Evolutionary conservation across 139 green algal species (phyloP), one percentile per base, ranked within the genome.

Genomic region (Tetraselmis chui): DNA sequence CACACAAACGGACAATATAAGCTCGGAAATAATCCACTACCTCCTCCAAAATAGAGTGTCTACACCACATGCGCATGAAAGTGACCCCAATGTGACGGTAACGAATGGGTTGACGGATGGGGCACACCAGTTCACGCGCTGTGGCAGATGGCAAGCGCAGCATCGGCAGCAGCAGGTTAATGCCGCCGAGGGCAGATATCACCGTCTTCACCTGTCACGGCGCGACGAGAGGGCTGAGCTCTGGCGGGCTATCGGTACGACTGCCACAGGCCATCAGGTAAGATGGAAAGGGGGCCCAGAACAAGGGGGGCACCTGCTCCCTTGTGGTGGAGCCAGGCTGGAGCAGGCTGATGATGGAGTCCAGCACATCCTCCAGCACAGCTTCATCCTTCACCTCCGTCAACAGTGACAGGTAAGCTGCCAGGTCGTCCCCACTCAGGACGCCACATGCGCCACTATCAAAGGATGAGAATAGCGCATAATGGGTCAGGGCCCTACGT

Each of bases 151-250:
- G 45, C 5, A 67, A 18, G 1, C 80, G 24, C 32, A 79, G 28
- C 29, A 84, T 81, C n/a, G 77, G 77, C 82, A 91, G 83, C 78
- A 87, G 32, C 29, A 75, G 75, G 1, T 29, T 31, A 2, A 86
- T 58, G 1, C 79, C 74, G 2, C 79, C 77, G 25, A 85, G 45
- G 11, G 45, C 45, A 25, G 45, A 67, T 18, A 67, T 25, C 45
- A 67, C 45, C 45, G 18, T 5, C 45, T 67, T 67, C 11, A 67
- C 45, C 45, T 67, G 45, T n/a, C n/a, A n/a, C n/a, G n/a, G n/a
- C n/a, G n/a, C n/a, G n/a, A n/a, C n/a, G n/a, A n/a, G n/a, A n/a
- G n/a, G n/a, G n/a, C n/a, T n/a, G n/a, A n/a, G n/a, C n/a, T n/a
- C n/a, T n/a, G n/a, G n/a, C n/a, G n/a, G n/a, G n/a, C n/a, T n/a